These are phyloP conservation scores for Colletotrichum scovillei DNA, from an alignment of 2,329 filamentous ascomycete species.

Conservation along the genomic window DNA sequence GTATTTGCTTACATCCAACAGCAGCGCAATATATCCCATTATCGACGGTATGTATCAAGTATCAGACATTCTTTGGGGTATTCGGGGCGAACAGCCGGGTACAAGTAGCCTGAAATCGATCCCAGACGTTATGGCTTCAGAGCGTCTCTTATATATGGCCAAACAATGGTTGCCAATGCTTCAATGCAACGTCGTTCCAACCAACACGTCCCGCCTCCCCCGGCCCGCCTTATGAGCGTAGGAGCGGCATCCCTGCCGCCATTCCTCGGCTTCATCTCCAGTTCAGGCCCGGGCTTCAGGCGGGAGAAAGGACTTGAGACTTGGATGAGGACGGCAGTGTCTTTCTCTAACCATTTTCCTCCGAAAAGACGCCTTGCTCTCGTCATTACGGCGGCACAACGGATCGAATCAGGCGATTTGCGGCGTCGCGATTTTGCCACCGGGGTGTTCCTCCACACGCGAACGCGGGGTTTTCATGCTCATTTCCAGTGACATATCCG, in stretches of 20 bases:
- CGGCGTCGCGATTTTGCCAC: not conserved
- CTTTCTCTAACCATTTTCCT: not conserved
- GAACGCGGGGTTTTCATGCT: not conserved
- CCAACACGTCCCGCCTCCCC: not conserved
- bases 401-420: not conserved
- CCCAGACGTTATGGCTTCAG: not conserved
- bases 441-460: not conserved
- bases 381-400: not conserved
- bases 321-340: not conserved
- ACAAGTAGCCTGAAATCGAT: not conserved
- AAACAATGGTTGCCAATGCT: not conserved
- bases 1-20: not conserved
- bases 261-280: not conserved
- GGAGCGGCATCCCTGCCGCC: not conserved
- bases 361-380: not conserved
- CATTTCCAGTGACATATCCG: not conserved
- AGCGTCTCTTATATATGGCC: not conserved
- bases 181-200: slow-evolving; percentile 2
- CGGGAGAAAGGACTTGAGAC: not conserved
- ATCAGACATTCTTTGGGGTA: not conserved
- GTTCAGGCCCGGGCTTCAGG: not conserved
- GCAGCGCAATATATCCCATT: not conserved
- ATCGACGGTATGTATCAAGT: not conserved
- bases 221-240: not conserved
- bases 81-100: not conserved